phyloP scores from a whole-genome alignment of 257 asterid genomes.

The Scutellaria barbata region DNA sequence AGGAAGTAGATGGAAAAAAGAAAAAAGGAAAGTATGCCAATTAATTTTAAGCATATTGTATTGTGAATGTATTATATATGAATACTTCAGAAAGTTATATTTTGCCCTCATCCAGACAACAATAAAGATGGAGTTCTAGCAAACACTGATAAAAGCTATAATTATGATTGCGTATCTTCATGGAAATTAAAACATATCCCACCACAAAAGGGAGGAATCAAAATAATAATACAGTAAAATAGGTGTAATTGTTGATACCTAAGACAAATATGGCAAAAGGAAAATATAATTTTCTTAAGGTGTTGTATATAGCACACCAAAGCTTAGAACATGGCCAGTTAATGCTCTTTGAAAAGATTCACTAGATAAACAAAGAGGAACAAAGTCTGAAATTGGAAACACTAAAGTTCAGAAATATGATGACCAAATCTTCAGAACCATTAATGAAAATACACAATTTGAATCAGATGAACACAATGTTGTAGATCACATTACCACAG shows the following conservation, averaged over 20 bases:
- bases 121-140: slow-evolving; percentile 8
- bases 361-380: slow-evolving; percentile 22
- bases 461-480: slow-evolving; percentile 23
- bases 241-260: neutral
- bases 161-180: neutral
- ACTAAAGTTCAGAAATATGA: slow-evolving; percentile 17
- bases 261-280: neutral
- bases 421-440: slow-evolving; percentile 25
- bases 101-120: slow-evolving; percentile 19
- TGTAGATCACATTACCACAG: slow-evolving; percentile 13
- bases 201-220: slow-evolving; percentile 19
- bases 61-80: slow-evolving; percentile 3
- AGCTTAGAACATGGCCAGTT: slow-evolving; percentile 24
- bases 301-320: slow-evolving; percentile 11
- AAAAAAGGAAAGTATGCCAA: neutral
- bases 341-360: slow-evolving; percentile 12
- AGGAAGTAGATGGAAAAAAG: neutral
- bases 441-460: neutral
- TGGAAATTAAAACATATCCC: slow-evolving; percentile 16
- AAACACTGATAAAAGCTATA: slow-evolving; percentile 23
- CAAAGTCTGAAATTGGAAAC: slow-evolving; percentile 25
- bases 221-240: slow-evolving; percentile 26
- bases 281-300: neutral
- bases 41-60: slow-evolving; percentile 5
- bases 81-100: slow-evolving; percentile 11